Conservation (phyloP, 768 basidiomycete species). For the Tulasnella sp. region DNA sequence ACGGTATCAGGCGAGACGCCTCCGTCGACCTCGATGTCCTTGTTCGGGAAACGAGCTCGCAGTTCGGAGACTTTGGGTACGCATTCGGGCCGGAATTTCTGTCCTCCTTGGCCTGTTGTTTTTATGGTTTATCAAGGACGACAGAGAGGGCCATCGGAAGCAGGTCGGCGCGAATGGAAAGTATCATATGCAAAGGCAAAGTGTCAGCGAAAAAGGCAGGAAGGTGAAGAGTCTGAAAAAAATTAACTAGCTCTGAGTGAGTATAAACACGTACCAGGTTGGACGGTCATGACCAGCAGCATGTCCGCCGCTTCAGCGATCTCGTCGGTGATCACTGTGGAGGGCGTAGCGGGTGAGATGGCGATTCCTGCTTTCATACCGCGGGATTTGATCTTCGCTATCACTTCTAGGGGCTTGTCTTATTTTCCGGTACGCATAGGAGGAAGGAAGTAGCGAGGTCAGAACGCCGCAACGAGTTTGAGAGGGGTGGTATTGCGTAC, state of each 20-base stretch:
- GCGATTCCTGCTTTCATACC: constrained; percentile 94
- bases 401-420: constrained; percentile 74
- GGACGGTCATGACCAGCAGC: constrained; percentile 29
- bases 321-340: constrained; percentile 79
- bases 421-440: background rate
- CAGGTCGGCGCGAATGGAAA: background rate
- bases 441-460: background rate
- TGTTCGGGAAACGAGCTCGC: constrained; percentile 82
- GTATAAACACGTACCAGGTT: constrained; percentile 16
- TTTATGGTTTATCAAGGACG: too few species aligned
- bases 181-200: too few species aligned
- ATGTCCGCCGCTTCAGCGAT: constrained; percentile 58
- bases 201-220: background rate
- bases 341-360: constrained; percentile 92
- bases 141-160: background rate
- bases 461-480: background rate
- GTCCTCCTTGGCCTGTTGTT: constrained; percentile 86
- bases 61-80: constrained; percentile 91
- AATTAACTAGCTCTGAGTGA: background rate
- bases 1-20: constrained; percentile 91
- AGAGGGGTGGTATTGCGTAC: constrained; percentile 46
- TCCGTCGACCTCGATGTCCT: constrained; percentile 97
- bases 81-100: constrained; percentile 91
- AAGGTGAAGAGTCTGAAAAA: background rate
- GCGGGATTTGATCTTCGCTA: constrained; percentile 72